These are phyloP conservation scores for Epichloe hybrida DNA, from an alignment of 2,329 filamentous ascomycete species.

Conservation along the genomic window DNA sequence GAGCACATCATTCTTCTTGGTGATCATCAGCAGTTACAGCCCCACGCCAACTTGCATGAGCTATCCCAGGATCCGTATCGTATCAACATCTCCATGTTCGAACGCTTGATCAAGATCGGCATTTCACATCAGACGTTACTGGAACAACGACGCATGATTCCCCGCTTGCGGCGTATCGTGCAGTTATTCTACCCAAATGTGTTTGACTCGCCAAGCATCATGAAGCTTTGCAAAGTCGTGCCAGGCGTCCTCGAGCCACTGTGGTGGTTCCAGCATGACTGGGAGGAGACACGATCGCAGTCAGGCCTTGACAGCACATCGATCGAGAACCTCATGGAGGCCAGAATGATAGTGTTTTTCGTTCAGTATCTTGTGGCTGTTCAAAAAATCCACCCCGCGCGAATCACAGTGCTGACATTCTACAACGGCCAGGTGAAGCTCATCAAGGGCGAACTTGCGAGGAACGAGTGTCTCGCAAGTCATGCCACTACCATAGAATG, in stretches of 20 bases:
- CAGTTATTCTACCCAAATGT: conserved; percentile 33
- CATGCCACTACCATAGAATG: conserved; percentile 17
- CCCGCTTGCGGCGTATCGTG: conserved; percentile 29
- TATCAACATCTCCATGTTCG: conserved; percentile 65
- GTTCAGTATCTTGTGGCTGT: conserved; percentile 52
- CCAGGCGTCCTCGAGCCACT: conserved; percentile 28
- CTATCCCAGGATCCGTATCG: conserved; percentile 48
- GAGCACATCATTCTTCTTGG: conserved; percentile 50
- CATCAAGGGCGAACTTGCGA: conserved; percentile 37
- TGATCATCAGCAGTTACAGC: conserved; percentile 68
- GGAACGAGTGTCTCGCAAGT: conserved; percentile 11
- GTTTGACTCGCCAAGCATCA: conserved; percentile 24
- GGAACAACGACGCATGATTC: conserved; percentile 50
- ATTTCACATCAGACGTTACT: conserved; percentile 52
- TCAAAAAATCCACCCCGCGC: conserved; percentile 37
- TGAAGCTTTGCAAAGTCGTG: conserved; percentile 22
- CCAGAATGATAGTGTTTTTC: conserved; percentile 61
- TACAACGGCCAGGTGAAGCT: conserved; percentile 71
- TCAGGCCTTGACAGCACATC: conserved; percentile 53
- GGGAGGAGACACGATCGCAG: conserved; percentile 28
- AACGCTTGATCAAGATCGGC: conserved; percentile 57
- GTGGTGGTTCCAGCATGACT: conserved; percentile 36
- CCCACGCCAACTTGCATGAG: conserved; percentile 48
- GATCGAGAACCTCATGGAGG: conserved; percentile 53
- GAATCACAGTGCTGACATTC: conserved; percentile 74